phyloP scores from a whole-genome alignment of 192 early-diverging fungal genomes.

The Backusella luteola region DNA sequence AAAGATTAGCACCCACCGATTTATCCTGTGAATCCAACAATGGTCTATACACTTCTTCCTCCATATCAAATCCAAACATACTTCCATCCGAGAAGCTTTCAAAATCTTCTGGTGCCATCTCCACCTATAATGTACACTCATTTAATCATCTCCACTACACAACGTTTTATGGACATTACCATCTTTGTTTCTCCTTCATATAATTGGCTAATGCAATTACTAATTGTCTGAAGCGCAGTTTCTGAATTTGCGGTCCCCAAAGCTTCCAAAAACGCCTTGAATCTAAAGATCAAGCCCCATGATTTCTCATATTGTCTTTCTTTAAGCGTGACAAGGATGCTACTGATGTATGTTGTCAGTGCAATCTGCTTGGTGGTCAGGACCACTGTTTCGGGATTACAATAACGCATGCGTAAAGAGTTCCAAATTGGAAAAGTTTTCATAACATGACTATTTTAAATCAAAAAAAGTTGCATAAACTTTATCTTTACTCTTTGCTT shows the following conservation, averaged over 20 bases:
- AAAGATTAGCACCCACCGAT: slow-evolving; percentile 22
- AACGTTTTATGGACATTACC: slow-evolving; percentile 1
- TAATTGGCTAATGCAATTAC: neutral
- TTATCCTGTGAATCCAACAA: slow-evolving; percentile 9
- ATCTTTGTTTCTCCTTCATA: slow-evolving; percentile 14
- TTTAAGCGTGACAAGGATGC: slow-evolving; percentile 24
- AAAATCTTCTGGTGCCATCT: slow-evolving; percentile 36
- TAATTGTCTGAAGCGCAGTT: neutral
- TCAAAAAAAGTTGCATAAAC: neutral
- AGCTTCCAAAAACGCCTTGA: slow-evolving; percentile 17
- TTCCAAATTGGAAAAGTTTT: slow-evolving; percentile 26
- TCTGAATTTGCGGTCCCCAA: neutral
- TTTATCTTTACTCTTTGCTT: neutral
- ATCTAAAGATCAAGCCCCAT: slow-evolving; percentile 28
- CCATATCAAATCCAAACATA: slow-evolving; percentile 33
- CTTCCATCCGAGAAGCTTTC: slow-evolving; percentile 37
- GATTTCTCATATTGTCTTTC: slow-evolving; percentile 38
- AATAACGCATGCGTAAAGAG: neutral
- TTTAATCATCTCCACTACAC: neutral
- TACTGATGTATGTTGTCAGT: slow-evolving; percentile 26
- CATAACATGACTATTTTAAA: slow-evolving; percentile 22
- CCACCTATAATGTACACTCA: slow-evolving; percentile 18
- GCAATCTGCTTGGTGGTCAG: slow-evolving; percentile 17
- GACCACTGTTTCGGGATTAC: neutral
- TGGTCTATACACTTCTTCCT: slow-evolving; percentile 32